Evolutionary conservation across 2,329 filamentous ascomycete species (phyloP).

Genomic region (Neodidymelliopsis sp.): DNA sequence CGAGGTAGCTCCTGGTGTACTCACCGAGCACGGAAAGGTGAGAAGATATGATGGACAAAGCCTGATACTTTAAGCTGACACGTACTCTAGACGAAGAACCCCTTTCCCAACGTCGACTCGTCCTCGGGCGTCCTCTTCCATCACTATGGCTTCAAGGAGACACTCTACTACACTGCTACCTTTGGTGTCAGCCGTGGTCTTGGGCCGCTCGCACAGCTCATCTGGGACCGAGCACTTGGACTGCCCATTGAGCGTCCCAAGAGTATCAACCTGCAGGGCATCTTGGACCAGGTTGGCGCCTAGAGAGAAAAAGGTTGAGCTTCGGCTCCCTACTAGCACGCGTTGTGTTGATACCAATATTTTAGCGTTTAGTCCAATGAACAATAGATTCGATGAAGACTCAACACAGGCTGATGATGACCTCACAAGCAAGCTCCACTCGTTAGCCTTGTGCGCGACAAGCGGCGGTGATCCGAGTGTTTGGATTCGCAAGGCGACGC

Average conservation of each 20-base stretch:
- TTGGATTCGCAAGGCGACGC: not conserved
- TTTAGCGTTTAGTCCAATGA: constrained; percentile 20
- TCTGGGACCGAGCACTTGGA: constrained; percentile 94
- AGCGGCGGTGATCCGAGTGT: not conserved
- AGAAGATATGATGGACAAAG: constrained; percentile 12
- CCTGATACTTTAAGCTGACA: constrained; percentile 12
- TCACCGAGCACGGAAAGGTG: constrained; percentile 91
- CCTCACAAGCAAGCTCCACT: not conserved
- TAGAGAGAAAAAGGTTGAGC: constrained; percentile 17
- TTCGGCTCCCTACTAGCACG: not conserved
- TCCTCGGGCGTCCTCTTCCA: constrained; percentile 95
- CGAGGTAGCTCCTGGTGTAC: constrained; percentile 85
- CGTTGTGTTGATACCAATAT: constrained; percentile 26
- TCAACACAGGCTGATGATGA: not conserved
- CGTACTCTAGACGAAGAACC: constrained; percentile 78
- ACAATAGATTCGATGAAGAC: constrained; percentile 9
- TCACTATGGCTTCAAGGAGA: constrained; percentile 97
- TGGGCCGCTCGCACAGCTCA: constrained; percentile 89
- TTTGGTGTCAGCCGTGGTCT: constrained; percentile 76
- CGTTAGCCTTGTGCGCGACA: not conserved
- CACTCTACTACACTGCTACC: constrained; percentile 85
- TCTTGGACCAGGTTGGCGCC: constrained; percentile 68
- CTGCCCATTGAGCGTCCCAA: constrained; percentile 97
- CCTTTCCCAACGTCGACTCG: constrained; percentile 96
- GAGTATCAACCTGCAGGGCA: constrained; percentile 90